A percentile compares a stretch with the other conserved stretches of the same genome.
phyloP scores from a whole-genome alignment of 306 rosid genomes.

The Sechiopsis laciniata region DNA sequence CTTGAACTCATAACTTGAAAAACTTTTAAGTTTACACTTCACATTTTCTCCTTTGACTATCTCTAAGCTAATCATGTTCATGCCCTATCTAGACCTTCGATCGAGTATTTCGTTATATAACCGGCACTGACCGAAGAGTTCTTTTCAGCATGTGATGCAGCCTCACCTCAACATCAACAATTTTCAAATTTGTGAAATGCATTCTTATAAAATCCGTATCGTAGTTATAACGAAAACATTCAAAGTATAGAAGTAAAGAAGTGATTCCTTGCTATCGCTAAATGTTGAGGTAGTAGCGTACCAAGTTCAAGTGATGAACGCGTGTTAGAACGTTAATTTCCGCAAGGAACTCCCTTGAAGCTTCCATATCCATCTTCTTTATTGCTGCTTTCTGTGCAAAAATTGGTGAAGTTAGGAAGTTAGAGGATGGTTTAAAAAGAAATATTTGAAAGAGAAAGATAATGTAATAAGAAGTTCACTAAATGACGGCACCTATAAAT shows the following conservation, averaged over 20 bases:
- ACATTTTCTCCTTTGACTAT: background rate
- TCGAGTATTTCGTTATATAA: background rate
- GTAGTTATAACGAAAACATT: background rate
- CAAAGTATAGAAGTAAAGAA: background rate
- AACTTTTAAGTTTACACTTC: too few species aligned
- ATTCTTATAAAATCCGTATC: background rate
- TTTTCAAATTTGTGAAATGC: background rate
- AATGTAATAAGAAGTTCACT: background rate
- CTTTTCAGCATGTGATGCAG: background rate
- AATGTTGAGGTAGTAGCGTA: slow-evolving; percentile 28
- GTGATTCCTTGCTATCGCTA: background rate
- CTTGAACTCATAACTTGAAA: too few species aligned
- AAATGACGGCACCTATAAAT: background rate
- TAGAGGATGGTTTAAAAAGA: background rate
- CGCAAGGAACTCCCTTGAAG: slow-evolving; percentile 78
- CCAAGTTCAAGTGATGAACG: slow-evolving; percentile 94
- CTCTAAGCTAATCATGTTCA: slow-evolving; percentile 8
- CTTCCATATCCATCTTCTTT: slow-evolving; percentile 88
- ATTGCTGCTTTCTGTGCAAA: slow-evolving; percentile 67
- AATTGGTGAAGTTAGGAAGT: slow-evolving; percentile 12
- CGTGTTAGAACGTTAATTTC: slow-evolving; percentile 77
- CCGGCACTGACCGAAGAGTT: too few species aligned
- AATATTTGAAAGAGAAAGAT: background rate
- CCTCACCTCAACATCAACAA: background rate
- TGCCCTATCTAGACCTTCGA: background rate